Evolutionary conservation across 2,329 filamentous ascomycete genomes (phyloP).

Genomic region (Paracoccidioides lutzii): DNA sequence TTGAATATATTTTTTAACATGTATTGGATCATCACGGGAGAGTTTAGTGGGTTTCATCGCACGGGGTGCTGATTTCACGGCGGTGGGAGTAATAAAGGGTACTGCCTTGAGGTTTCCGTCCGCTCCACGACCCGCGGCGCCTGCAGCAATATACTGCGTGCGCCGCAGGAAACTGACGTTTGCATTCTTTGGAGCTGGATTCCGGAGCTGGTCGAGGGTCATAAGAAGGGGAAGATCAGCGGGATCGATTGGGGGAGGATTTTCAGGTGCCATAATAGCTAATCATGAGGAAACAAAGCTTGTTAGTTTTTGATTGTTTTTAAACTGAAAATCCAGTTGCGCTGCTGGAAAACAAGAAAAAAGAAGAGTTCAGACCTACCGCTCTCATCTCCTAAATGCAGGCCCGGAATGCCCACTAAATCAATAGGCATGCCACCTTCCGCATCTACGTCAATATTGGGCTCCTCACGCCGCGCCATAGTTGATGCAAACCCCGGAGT

Average conservation of each 20-base stretch:
- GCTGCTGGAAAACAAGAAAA: neutral
- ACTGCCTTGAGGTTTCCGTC: slow-evolving; percentile 16
- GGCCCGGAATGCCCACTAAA: slow-evolving; percentile 81
- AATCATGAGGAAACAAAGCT: neutral
- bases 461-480: slow-evolving; percentile 76
- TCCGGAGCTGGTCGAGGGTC: slow-evolving; percentile 71
- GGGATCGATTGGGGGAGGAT: slow-evolving; percentile 60
- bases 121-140: slow-evolving; percentile 19
- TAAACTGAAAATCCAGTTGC: neutral
- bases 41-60: slow-evolving; percentile 19
- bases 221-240: slow-evolving; percentile 74
- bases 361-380: slow-evolving; percentile 41
- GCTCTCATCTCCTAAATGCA: slow-evolving; percentile 90
- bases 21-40: slow-evolving; percentile 44
- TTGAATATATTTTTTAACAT: slow-evolving; percentile 47
- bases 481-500: slow-evolving; percentile 80
- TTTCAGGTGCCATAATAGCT: slow-evolving; percentile 72
- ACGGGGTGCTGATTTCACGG: slow-evolving; percentile 13
- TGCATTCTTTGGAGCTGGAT: slow-evolving; percentile 61
- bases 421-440: slow-evolving; percentile 97
- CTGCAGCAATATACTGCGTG: slow-evolving; percentile 71
- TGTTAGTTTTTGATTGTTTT: neutral
- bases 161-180: slow-evolving; percentile 87
- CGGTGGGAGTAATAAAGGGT: neutral
- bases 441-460: slow-evolving; percentile 94